Percentiles rank a stretch among this genome's conserved stretches.
phyloP scores from a whole-genome alignment of 1,284 basidiomycete species.

The Macrocystidia cucumis region DNA sequence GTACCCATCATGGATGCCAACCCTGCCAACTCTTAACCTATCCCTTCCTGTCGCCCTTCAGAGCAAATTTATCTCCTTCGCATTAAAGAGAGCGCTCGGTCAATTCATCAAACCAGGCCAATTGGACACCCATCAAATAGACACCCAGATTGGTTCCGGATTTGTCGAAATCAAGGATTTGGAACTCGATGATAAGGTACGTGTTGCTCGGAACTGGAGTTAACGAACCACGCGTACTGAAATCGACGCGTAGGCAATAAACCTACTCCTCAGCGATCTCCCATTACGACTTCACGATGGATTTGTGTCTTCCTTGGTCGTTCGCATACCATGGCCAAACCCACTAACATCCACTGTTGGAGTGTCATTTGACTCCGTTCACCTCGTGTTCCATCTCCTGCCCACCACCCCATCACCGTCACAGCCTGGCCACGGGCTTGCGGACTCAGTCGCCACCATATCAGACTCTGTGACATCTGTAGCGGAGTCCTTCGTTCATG shows the following conservation, averaged over 20 bases:
- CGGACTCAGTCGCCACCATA: slow-evolving; percentile 34
- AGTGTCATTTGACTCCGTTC: slow-evolving; percentile 55
- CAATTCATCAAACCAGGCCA: slow-evolving; percentile 85
- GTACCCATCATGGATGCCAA: slow-evolving; percentile 52
- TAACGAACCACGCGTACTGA: no score
- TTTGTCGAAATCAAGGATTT: slow-evolving; percentile 82
- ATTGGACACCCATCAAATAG: slow-evolving; percentile 81
- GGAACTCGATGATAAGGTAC: slow-evolving; percentile 70
- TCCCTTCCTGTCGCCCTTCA: slow-evolving; percentile 81
- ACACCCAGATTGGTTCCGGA: slow-evolving; percentile 88
- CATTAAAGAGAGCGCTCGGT: slow-evolving; percentile 79
- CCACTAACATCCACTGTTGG: slow-evolving; percentile 66
- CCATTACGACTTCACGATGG: slow-evolving; percentile 71
- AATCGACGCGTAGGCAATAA: slow-evolving; percentile 59
- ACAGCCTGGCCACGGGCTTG: slow-evolving; percentile 36
- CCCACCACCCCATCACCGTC: slow-evolving; percentile 23
- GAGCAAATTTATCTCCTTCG: slow-evolving; percentile 83
- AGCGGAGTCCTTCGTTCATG: slow-evolving; percentile 79
- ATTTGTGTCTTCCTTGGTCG: slow-evolving; percentile 65
- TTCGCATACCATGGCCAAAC: slow-evolving; percentile 71
- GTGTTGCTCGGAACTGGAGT: slow-evolving; percentile 2
- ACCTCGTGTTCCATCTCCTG: slow-evolving; percentile 51
- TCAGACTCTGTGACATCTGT: slow-evolving; percentile 71
- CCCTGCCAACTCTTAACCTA: slow-evolving; percentile 54
- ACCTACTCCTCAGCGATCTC: slow-evolving; percentile 57